Evolutionary conservation across 2,329 filamentous ascomycete species (phyloP).

Genomic region (Trichoderma hamatum): DNA sequence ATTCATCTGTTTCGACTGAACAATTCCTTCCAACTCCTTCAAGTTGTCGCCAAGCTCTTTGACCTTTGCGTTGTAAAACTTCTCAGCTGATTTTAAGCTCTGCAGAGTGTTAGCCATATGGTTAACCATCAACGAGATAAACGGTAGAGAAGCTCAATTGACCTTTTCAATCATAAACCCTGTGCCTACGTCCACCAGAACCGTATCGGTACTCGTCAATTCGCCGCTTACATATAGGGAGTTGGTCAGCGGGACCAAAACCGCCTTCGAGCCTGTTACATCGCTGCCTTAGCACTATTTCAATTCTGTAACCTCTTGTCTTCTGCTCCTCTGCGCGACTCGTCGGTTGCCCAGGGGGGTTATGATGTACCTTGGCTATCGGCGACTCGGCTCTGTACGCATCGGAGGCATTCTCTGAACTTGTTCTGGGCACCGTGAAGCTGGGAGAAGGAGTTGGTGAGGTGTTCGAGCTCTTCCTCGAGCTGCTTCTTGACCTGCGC

Average conservation of each 20-base stretch:
- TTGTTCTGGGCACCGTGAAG: slow-evolving; percentile 87
- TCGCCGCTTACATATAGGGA: slow-evolving; percentile 91
- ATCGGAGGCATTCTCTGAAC: slow-evolving; percentile 86
- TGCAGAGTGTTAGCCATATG: slow-evolving; percentile 34
- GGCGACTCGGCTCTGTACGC: slow-evolving; percentile 59
- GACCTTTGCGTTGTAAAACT: slow-evolving; percentile 61
- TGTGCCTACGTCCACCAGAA: slow-evolving; percentile 90
- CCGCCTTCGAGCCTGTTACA: slow-evolving; percentile 49
- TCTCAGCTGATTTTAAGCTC: slow-evolving; percentile 56
- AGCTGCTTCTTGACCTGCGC: slow-evolving; percentile 93
- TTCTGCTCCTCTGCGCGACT: neutral
- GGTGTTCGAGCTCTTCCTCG: slow-evolving; percentile 92
- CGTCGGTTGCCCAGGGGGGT: neutral
- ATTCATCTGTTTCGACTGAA: slow-evolving; percentile 77
- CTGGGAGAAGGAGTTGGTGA: slow-evolving; percentile 86
- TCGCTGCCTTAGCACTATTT: neutral
- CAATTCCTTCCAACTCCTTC: slow-evolving; percentile 59
- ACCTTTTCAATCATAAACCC: slow-evolving; percentile 96
- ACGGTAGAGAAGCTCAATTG: neutral
- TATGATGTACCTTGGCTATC: slow-evolving; percentile 38
- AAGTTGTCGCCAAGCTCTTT: slow-evolving; percentile 57
- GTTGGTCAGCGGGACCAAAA: slow-evolving; percentile 92
- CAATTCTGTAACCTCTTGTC: neutral
- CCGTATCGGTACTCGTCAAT: slow-evolving; percentile 72
- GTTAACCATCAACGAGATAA: neutral